These are phyloP conservation scores for Lagenidium sp. DNA, from an alignment of 352 stramenopile species.

Conservation along the genomic window DNA sequence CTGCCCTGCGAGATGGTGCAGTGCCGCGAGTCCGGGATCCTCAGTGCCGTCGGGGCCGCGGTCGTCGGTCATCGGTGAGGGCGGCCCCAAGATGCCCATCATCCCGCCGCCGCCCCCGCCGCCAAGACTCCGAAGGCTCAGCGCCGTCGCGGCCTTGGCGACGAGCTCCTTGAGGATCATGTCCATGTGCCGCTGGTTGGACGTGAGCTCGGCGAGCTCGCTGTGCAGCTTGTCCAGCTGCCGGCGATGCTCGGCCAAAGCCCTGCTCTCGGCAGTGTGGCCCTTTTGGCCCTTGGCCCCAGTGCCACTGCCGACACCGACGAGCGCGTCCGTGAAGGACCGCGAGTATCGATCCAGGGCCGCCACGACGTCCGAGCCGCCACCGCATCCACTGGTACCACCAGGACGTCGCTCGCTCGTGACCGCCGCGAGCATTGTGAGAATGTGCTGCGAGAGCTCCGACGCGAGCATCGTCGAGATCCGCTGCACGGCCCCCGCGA, in stretches of 20 bases:
- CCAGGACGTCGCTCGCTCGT: not conserved
- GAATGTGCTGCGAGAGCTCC: conserved; percentile 60
- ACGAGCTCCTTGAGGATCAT: conserved; percentile 1
- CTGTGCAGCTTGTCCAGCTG: conserved; percentile 27
- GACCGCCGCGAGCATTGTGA: conserved; percentile 27
- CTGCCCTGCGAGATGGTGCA: conserved; percentile 19
- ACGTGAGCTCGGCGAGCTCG: conserved; percentile 31
- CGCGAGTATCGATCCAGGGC: conserved; percentile 36
- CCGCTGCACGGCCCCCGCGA: conserved; percentile 40
- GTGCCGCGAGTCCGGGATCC: too few species aligned
- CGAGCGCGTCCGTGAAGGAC: conserved; percentile 44
- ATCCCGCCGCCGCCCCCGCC: too few species aligned
- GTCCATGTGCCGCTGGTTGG: conserved; percentile 33
- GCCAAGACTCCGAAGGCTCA: not conserved
- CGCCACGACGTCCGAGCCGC: conserved; percentile 17
- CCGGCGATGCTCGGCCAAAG: not conserved
- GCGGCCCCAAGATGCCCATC: not conserved
- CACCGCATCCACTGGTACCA: not conserved
- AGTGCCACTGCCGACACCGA: too few species aligned
- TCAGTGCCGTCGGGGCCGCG: not conserved
- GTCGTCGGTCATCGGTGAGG: not conserved
- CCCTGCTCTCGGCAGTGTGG: too few species aligned
- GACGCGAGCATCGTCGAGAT: conserved; percentile 44
- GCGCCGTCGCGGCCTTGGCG: too few species aligned
- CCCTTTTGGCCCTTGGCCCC: not conserved